Percentiles rank a stretch among this genome's conserved stretches.
phyloP scores from a whole-genome alignment of 495 filamentous ascomycete genomes.

The Daldinia decipiens region DNA sequence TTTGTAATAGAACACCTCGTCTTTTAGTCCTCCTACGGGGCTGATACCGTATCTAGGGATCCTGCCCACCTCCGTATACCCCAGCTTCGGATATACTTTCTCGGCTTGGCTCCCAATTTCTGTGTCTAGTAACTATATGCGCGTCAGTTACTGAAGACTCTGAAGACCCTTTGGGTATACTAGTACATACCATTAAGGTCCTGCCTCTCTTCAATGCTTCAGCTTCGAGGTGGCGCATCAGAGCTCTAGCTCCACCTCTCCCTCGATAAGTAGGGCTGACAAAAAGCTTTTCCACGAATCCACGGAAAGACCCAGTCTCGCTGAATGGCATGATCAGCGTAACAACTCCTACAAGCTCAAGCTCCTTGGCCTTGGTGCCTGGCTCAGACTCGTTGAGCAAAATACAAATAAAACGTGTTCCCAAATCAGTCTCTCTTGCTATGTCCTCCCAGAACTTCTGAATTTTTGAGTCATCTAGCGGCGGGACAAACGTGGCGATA shows the following conservation, averaged over 20 bases:
- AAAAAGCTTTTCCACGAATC: conserved; percentile 53
- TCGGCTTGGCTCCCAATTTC: conserved; percentile 52
- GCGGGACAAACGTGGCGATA: conserved; percentile 6
- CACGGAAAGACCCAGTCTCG: conserved; percentile 53
- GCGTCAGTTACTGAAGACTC: background rate
- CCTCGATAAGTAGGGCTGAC: conserved; percentile 47
- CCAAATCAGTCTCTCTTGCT: conserved; percentile 3
- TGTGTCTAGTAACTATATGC: conserved; percentile 46
- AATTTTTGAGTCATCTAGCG: conserved; percentile 4
- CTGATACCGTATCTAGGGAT: conserved; percentile 48
- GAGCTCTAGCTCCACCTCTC: conserved; percentile 46
- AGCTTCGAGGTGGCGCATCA: conserved; percentile 51
- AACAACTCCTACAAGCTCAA: conserved; percentile 44
- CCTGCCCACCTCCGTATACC: conserved; percentile 43
- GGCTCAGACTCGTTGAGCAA: conserved; percentile 12
- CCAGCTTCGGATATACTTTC: conserved; percentile 49
- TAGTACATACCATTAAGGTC: conserved; percentile 50
- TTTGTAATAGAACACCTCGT: conserved; percentile 56
- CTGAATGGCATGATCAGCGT: conserved; percentile 50
- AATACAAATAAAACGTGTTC: conserved; percentile 8
- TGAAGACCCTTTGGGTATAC: background rate
- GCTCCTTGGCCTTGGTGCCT: background rate
- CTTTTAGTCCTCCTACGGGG: conserved; percentile 45
- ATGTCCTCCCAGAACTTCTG: conserved; percentile 1
- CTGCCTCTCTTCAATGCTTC: conserved; percentile 50